Evolutionary conservation across 768 basidiomycete species (phyloP), one percentile per base, ranked within the genome.

Genomic region (Termitomyces sp.): DNA sequence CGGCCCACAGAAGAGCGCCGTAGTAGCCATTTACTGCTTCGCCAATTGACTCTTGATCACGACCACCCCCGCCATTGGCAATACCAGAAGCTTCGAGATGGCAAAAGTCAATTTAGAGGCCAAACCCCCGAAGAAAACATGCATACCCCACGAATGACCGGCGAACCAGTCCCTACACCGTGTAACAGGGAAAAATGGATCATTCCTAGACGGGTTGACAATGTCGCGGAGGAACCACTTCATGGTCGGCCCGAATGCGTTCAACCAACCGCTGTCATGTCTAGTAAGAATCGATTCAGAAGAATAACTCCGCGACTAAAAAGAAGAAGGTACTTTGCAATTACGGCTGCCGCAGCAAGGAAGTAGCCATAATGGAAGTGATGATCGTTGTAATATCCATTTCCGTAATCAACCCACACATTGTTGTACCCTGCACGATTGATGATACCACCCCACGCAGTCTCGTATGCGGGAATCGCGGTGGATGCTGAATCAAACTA

Each of bases 321-420:
- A 34, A 19, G 11, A 47, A 37, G 7, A n/a, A 31, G 59, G 17
- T 53, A 73, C 66, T 66, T 70, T 3, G 71, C 71, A 35, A 73
- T 65, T 9, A 72, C 69, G 16, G 72, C 69, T 23, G 67, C 68
- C 2, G 66, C 69, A 23, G 66, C 60, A 11, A 73, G 66, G 55
- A 72, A 62, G 42, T 73, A 73, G 1, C 72, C 72, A 56, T 72
- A 73, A 51, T 73, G 72, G 62, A 73, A 73, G 49, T 72, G 71
- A 41, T 73, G 69, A 50, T 71, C 72, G 38, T 73, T 73, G 62
- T 72, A 73, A 14, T 66, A 73, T 21, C 68, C 71, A 52, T 73
- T 73, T 17, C 72, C 72, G 31, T 63, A 73, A 53, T 73, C 72
- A 12, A 70, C 63, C 56, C 65, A 69, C n/a, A 65, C 54, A 35